Percentiles rank a stretch among this genome's conserved stretches.
Conservation (phyloP, 768 basidiomycete genomes). For the Agaricus bisporus region DNA sequence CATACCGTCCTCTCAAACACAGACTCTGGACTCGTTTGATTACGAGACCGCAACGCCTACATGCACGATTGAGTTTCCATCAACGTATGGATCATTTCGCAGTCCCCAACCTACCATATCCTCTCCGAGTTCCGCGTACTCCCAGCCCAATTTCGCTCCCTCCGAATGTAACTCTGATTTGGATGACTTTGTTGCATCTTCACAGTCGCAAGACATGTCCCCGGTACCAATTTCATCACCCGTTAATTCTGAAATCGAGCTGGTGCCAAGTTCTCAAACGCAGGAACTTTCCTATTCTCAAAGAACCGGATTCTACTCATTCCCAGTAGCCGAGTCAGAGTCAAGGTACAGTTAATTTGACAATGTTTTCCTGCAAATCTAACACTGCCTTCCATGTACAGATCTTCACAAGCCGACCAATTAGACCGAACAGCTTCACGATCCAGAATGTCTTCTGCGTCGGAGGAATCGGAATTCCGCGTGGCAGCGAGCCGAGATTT, state of each 20-base stretch:
- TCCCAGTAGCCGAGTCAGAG: background rate
- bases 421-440: too few relatives aligned
- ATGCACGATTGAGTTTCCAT: background rate
- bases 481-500: background rate
- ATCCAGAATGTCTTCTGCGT: too few relatives aligned
- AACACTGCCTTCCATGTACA: background rate
- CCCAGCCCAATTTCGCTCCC: background rate
- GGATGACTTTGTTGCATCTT: conserved; percentile 9
- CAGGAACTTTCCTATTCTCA: conserved; percentile 23
- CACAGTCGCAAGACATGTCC: conserved; percentile 5
- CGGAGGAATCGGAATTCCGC: too few relatives aligned
- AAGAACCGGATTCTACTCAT: background rate
- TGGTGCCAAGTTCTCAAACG: conserved; percentile 41
- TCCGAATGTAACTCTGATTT: background rate
- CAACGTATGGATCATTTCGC: background rate
- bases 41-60: conserved; percentile 6
- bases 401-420: background rate
- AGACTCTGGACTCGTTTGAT: conserved; percentile 11
- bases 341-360: background rate
- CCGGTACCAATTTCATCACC: background rate
- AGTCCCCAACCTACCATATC: background rate
- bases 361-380: background rate
- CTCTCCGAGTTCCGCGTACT: conserved; percentile 12
- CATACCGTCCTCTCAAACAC: conserved; percentile 33
- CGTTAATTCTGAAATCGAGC: conserved; percentile 15